Conservation (phyloP, 345 rosid species). For the Acer saccharum region DNA sequence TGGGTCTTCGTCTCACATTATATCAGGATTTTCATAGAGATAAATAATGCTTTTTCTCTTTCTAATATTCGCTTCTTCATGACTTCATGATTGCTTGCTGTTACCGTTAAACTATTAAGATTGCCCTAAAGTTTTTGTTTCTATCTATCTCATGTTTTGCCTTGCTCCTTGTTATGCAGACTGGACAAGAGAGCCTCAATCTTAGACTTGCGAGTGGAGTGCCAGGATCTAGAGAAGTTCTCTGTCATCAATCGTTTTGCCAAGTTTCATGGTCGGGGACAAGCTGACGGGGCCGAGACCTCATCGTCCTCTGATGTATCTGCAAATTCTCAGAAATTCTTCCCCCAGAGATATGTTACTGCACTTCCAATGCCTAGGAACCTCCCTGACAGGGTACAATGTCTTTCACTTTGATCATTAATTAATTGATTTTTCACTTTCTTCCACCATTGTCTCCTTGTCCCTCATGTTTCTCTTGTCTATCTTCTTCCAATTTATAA, state of each 20-base stretch:
- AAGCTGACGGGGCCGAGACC: conserved; percentile 48
- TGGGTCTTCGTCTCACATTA: background rate
- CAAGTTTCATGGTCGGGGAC: conserved; percentile 75
- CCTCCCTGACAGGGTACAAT: conserved; percentile 88
- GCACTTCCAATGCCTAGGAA: conserved; percentile 81
- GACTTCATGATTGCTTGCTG: background rate
- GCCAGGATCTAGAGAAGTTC: conserved; percentile 76
- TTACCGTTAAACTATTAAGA: background rate
- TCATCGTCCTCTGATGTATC: conserved; percentile 46
- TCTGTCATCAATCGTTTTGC: conserved; percentile 93
- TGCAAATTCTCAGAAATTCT: conserved; percentile 44
- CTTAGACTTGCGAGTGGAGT: conserved; percentile 75
- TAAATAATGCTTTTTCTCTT: background rate
- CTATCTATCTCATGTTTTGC: conserved; percentile 12
- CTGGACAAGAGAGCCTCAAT: conserved; percentile 65
- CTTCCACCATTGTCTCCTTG: conserved; percentile 31
- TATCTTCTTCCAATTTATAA: conserved; percentile 27
- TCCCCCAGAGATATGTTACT: conserved; percentile 82
- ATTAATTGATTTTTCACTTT: conserved; percentile 40
- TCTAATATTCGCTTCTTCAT: no score
- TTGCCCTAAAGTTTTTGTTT: background rate
- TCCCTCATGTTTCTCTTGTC: conserved; percentile 20
- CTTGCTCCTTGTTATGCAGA: conserved; percentile 44
- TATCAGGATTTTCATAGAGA: conserved; percentile 13
- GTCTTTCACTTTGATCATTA: conserved; percentile 80